Evolutionary conservation across 192 early-diverging fungal genomes (phyloP).

Genomic region (Powellomyces hirtus): DNA sequence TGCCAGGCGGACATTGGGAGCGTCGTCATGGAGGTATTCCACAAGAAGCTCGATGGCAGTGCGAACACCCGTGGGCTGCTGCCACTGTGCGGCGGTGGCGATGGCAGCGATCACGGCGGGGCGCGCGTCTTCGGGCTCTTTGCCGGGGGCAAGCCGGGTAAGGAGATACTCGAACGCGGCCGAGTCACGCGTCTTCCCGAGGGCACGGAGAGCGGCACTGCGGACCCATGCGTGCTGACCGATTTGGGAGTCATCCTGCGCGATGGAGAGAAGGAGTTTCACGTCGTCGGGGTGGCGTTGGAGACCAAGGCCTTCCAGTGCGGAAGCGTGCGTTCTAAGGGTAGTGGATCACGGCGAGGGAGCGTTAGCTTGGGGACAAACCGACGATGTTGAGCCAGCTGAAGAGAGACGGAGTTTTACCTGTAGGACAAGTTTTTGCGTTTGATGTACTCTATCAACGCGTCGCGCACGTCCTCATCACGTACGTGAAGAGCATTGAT

Average conservation of each 20-base stretch:
- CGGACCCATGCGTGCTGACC: conserved; percentile 40
- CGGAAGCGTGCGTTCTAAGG: conserved; percentile 24
- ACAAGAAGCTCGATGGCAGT: conserved; percentile 17
- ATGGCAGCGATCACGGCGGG: conserved; percentile 25
- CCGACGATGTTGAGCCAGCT: too few relatives aligned
- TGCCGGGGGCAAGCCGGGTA: conserved; percentile 6
- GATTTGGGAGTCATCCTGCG: conserved; percentile 30
- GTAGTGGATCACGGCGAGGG: not conserved
- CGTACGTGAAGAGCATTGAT: conserved; percentile 3
- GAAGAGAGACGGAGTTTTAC: too few relatives aligned
- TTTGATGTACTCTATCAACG: conserved; percentile 28
- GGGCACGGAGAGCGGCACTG: conserved; percentile 38
- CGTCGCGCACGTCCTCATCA: conserved; percentile 36
- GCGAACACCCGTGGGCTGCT: not conserved
- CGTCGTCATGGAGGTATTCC: conserved; percentile 9
- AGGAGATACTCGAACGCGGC: conserved; percentile 41
- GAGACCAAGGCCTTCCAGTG: conserved; percentile 34
- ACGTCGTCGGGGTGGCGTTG: conserved; percentile 49
- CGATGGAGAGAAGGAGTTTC: conserved; percentile 34
- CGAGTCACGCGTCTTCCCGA: conserved; percentile 38
- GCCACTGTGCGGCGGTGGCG: conserved; percentile 24
- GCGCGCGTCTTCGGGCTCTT: conserved; percentile 19
- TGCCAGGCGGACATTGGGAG: conserved; percentile 6
- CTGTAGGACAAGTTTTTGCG: conserved; percentile 8
- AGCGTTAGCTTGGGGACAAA: too few relatives aligned